A percentile compares a stretch with the other conserved stretches of the same genome.
phyloP scores from a whole-genome alignment of 2,329 filamentous ascomycete genomes.

The Alternaria postmessia region DNA sequence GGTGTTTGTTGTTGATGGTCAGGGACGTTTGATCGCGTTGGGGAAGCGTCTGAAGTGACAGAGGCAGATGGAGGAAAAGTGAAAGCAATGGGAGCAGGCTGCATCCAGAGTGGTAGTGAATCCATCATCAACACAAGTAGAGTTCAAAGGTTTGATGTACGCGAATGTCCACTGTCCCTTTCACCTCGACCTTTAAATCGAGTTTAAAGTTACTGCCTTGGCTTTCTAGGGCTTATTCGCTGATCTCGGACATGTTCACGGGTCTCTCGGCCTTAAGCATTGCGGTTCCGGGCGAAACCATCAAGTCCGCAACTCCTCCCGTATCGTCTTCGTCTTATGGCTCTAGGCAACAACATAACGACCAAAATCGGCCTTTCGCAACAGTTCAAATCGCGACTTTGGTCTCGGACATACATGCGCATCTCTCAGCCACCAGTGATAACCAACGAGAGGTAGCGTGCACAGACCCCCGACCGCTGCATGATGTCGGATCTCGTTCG shows the following conservation, averaged over 20 bases:
- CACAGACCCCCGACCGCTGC: background rate
- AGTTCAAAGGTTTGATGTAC: background rate
- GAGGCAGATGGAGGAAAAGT: background rate
- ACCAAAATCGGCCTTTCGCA: background rate
- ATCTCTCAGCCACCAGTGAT: background rate
- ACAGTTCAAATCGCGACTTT: background rate
- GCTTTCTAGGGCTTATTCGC: background rate
- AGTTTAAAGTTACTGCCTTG: background rate
- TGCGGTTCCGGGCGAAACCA: background rate
- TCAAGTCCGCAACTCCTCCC: background rate
- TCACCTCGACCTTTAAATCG: background rate
- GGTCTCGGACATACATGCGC: background rate
- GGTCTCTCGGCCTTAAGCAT: constrained; percentile 3
- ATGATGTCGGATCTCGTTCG: constrained; percentile 3
- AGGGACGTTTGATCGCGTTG: constrained; percentile 19
- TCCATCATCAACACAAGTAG: background rate
- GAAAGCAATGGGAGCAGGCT: background rate
- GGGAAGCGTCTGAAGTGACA: background rate
- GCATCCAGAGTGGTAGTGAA: constrained; percentile 13
- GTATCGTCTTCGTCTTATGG: background rate
- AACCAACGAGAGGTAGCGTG: background rate
- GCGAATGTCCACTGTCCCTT: background rate
- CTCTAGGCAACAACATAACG: constrained; percentile 11
- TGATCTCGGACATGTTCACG: constrained; percentile 1
- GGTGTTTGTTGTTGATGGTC: constrained; percentile 36